phyloP scores from a whole-genome alignment of 192 early-diverging fungal species.

The Pilaira anomala region DNA sequence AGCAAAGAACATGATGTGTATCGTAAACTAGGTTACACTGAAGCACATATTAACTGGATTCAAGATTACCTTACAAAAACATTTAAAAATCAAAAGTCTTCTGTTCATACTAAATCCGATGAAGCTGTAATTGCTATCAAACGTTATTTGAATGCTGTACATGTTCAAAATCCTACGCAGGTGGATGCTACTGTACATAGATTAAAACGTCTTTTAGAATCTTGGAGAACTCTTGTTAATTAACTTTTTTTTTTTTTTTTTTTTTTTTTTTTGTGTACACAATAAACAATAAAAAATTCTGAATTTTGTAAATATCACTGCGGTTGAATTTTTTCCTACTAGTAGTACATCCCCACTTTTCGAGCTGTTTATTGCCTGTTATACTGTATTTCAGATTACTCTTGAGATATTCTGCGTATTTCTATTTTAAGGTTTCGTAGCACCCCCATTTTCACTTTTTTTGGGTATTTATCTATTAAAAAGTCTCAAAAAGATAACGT shows the following conservation, averaged over 20 bases:
- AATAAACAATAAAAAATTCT: background rate
- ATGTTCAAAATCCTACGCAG: conserved; percentile 9
- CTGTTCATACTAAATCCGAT: background rate
- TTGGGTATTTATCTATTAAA: no score
- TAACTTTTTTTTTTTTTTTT: background rate
- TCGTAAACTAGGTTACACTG: conserved; percentile 13
- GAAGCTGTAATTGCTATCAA: background rate
- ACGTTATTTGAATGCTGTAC: background rate
- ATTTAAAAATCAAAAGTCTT: conserved; percentile 5
- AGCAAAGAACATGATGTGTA: background rate
- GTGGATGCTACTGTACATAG: conserved; percentile 5
- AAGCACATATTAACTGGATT: conserved; percentile 18
- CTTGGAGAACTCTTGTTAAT: background rate
- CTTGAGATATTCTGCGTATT: no score
- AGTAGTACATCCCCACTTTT: conserved; percentile 15
- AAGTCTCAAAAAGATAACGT: no score
- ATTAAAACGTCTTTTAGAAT: background rate
- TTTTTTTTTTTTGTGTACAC: background rate
- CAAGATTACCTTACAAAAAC: conserved; percentile 6
- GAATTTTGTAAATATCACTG: background rate
- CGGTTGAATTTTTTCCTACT: background rate
- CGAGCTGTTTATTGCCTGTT: background rate
- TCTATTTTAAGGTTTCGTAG: no score
- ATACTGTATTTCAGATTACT: no score
- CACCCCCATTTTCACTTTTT: no score